A percentile compares a stretch with the other conserved stretches of the same genome.
These are phyloP conservation scores for Sugiyamaella valdiviana DNA, from an alignment of 805 yeast species.

Conservation along the genomic window DNA sequence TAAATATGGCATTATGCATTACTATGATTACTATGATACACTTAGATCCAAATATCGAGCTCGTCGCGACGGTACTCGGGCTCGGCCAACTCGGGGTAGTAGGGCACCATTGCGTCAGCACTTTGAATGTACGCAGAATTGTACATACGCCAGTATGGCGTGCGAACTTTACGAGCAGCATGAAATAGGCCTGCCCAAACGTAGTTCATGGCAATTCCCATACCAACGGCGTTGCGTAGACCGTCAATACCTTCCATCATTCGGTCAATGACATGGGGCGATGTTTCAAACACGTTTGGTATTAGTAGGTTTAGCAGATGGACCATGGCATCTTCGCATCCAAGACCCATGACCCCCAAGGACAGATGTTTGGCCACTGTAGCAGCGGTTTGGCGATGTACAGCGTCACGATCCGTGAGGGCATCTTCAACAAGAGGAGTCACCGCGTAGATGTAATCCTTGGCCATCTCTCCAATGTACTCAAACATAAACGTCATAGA, in stretches of 20 bases:
- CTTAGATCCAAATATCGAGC: slow-evolving; percentile 41
- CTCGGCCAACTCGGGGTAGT: slow-evolving; percentile 49
- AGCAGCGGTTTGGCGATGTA: slow-evolving; percentile 93
- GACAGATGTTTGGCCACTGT: slow-evolving; percentile 79
- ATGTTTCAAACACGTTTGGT: slow-evolving; percentile 89
- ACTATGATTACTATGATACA: slow-evolving; percentile 3
- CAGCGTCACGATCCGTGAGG: slow-evolving; percentile 79
- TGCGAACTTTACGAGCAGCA: slow-evolving; percentile 82
- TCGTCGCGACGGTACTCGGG: slow-evolving; percentile 41
- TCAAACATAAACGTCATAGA: slow-evolving; percentile 89
- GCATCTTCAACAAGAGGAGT: slow-evolving; percentile 84
- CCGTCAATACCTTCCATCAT: slow-evolving; percentile 76
- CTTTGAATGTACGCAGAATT: slow-evolving; percentile 70
- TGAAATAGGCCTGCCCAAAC: slow-evolving; percentile 86
- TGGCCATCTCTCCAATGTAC: slow-evolving; percentile 73
- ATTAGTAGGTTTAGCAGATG: slow-evolving; percentile 74
- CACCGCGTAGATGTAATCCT: slow-evolving; percentile 75
- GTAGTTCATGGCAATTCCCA: slow-evolving; percentile 68
- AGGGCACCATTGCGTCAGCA: slow-evolving; percentile 73
- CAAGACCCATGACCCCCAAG: slow-evolving; percentile 65
- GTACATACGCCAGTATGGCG: slow-evolving; percentile 78
- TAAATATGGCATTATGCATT: background rate
- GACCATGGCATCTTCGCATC: slow-evolving; percentile 73
- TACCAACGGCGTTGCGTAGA: slow-evolving; percentile 64
- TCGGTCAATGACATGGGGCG: slow-evolving; percentile 88